Evolutionary conservation across 169 alveolate species (phyloP), one percentile per base, ranked within the genome.

Genomic region (Plasmodium reichenowi): DNA sequence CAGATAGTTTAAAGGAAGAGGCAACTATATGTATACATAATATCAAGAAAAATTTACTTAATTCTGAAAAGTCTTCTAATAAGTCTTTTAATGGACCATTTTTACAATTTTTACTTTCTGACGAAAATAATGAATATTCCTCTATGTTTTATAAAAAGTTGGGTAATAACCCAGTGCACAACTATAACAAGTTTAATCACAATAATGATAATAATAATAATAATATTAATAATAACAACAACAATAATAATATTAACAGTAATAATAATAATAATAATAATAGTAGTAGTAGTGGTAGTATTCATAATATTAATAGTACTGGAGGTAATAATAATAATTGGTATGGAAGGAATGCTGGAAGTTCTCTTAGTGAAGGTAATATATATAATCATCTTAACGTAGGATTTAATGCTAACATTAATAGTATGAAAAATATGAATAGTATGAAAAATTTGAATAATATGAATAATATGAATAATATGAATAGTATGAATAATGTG

Each of bases 21-120:
- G 89, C 89, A 58, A 78, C 52, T 64, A 38, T 78, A 58, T 78
- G 89, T 59, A 78, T 78, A 24, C 67, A 70, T 45, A 64, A 52
- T 24, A 78, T 78, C 26, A 78, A 78, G 62, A 78, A 54, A 78
- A 78, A 78, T 43, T 17, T 78, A 13, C 6, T 78, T 26, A 70
- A 29, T n/a, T 26, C 74, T 12, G 80, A 59, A 24, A 71, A 50
- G n/a, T 50, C 80, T 4, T 8, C 89, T 6, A 52, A 78, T 70
- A 78, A 78, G 50, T 50, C 72, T 6, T 70, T 54, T 59, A 66
- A 74, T 54, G 67, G 58, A 0, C 76, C 66, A 13, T 78, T 78
- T 47, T 63, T 78, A 7, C 89, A 70, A 15, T 70, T 78, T 78
- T 43, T 78, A 9, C 38, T 78, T 52, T 48, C 89, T 17, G 80